A percentile compares a stretch with the other conserved stretches of the same genome.
Conservation (phyloP, 805 yeast species). For the Teunomyces kruisii region DNA sequence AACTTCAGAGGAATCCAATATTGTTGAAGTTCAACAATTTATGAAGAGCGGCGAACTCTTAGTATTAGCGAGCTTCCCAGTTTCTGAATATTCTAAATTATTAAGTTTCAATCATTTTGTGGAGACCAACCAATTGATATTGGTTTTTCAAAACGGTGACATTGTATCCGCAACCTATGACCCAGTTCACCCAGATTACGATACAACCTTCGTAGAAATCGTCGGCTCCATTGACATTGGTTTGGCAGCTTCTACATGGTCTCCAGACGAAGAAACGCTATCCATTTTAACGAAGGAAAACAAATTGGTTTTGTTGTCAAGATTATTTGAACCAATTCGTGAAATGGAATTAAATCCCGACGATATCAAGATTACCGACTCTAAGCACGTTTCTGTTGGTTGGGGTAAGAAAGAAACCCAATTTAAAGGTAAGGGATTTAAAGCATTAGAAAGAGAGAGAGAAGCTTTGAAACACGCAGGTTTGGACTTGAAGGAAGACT, state of each 20-base stretch:
- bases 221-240: slow-evolving; percentile 85
- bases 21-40: slow-evolving; percentile 75
- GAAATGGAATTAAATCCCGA: slow-evolving; percentile 58
- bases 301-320: slow-evolving; percentile 64
- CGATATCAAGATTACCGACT: slow-evolving; percentile 59
- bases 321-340: slow-evolving; percentile 74
- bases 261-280: slow-evolving; percentile 86
- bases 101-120: slow-evolving; percentile 66
- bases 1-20: slow-evolving; percentile 50
- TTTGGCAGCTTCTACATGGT: slow-evolving; percentile 74
- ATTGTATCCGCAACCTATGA: slow-evolving; percentile 67
- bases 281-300: slow-evolving; percentile 63
- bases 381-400: slow-evolving; percentile 91
- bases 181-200: slow-evolving; percentile 43
- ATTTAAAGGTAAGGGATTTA: slow-evolving; percentile 90
- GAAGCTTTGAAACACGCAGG: slow-evolving; percentile 63
- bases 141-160: slow-evolving; percentile 76
- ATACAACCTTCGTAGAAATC: slow-evolving; percentile 62
- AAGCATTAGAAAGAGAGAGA: slow-evolving; percentile 59
- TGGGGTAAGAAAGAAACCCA: slow-evolving; percentile 99
- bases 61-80: slow-evolving; percentile 62
- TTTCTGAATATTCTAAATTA: slow-evolving; percentile 27
- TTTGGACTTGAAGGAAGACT: slow-evolving; percentile 58
- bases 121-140: slow-evolving; percentile 63
- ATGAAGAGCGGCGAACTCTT: slow-evolving; percentile 59